phyloP scores from a whole-genome alignment of 768 basidiomycete species.

The Kockovaella imperatae region DNA sequence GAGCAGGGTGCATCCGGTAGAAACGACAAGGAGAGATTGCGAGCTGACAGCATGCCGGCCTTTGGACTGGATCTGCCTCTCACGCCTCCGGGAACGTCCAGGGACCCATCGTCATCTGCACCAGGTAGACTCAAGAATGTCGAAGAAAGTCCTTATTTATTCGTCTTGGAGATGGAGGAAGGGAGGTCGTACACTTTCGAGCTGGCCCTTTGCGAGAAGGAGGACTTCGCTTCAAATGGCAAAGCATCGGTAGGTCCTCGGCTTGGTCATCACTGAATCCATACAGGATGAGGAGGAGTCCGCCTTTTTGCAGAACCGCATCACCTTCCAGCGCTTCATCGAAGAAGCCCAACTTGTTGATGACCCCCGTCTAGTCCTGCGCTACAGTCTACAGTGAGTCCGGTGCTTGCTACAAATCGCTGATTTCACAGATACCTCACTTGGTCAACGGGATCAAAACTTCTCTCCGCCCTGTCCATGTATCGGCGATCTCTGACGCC shows the following conservation, averaged over 20 bases:
- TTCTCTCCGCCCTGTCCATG: slow-evolving; percentile 63
- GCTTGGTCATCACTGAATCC: slow-evolving; percentile 32
- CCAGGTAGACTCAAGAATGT: slow-evolving; percentile 58
- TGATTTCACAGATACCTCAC: slow-evolving; percentile 58
- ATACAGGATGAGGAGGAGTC: slow-evolving; percentile 49
- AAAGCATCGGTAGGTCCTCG: slow-evolving; percentile 8
- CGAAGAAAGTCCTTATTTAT: slow-evolving; percentile 56
- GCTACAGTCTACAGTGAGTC: slow-evolving; percentile 63
- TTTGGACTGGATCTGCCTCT: neutral
- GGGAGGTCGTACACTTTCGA: slow-evolving; percentile 55
- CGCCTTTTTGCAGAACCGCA: slow-evolving; percentile 54
- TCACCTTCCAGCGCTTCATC: slow-evolving; percentile 62
- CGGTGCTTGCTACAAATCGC: neutral
- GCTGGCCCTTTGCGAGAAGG: slow-evolving; percentile 56
- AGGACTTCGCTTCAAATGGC: slow-evolving; percentile 22
- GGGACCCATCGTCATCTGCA: neutral
- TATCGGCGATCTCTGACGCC: slow-evolving; percentile 54
- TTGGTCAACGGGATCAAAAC: slow-evolving; percentile 63
- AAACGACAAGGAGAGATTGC: neutral
- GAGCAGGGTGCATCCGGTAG: neutral
- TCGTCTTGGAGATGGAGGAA: slow-evolving; percentile 60
- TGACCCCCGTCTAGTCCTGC: slow-evolving; percentile 62
- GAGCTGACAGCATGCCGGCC: slow-evolving; percentile 10
- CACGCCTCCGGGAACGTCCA: no score
- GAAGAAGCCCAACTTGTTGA: slow-evolving; percentile 57